Evolutionary conservation across 2,329 filamentous ascomycete species (phyloP), one percentile per base, ranked within the genome.

Genomic region (Byssothecium circinans): DNA sequence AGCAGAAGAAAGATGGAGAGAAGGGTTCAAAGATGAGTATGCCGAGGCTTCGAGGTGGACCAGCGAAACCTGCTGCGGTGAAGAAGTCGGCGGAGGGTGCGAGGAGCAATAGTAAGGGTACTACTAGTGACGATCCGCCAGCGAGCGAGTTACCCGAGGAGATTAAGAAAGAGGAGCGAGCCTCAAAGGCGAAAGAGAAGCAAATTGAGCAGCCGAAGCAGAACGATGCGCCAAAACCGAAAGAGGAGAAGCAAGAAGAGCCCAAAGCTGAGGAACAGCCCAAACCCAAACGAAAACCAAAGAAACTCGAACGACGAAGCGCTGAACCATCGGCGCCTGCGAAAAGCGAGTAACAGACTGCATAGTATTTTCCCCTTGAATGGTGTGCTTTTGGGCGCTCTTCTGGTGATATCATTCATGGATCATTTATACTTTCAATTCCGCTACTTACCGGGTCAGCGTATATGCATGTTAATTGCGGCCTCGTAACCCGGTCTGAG

Each of bases 261-360:
- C 25, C 41, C 14, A 32, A 52, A 19, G 46, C 51, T 25, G 42
- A 46, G 43, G 41, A 52, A 10, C 41, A 54, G 2, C 50, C 56
- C 0, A 69, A 67, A 37, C 49, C 59, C 0, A 70, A 65, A 57
- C 70, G 67, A 57, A 71, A 70, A 53, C 69, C 69, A 3, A 71
- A 68, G 60, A 71, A 71, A 37, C 53, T 71, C 15, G 60, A 71
- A 43, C 58, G 67, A 4, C 57, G 67, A 7, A 53, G 50, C 37
- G 53, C 46, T 36, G 45, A 50, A 15, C 37, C 53, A 23, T 34
- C 54, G 2, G 44, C 52, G 10, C 40, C 44, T 4, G 22, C 45
- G 6, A 57, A 60, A 39, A 50, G 43, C 11, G 41, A 49, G 25
- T 47, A 37, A 3, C 39, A 43, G 29, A 32, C 7, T 32, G 29